Evolutionary conservation across 208 protist species (phyloP), one percentile per base, ranked within the genome.

Genomic region (Polymyxa betae): DNA sequence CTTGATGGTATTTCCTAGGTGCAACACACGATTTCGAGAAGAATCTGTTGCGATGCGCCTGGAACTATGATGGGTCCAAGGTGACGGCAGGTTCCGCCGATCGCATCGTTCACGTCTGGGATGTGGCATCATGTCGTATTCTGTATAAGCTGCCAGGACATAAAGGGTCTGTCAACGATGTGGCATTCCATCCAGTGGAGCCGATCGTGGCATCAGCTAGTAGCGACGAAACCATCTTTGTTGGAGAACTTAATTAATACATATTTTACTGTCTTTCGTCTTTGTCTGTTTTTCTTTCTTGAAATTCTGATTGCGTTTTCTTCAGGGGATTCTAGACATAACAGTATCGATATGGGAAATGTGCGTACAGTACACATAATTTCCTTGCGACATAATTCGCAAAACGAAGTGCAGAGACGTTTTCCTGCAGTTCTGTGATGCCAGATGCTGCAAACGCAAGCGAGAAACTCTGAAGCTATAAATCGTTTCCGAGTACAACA

Each of bases 21-120:
- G 66, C 91, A n/a, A 46, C 90, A 88, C 94, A 96, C 60, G 93
- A 93, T 32, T 94, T 95, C 52, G 95, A 96, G 82, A 93, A 96
- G 46, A 94, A 91, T 44, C 88, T 93, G 45, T n/a, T 92, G 0
- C 68, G 60, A 78, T 68, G 77, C 64, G 89, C 38, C 0, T 94
- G 91, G 89, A 91, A 35, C 0, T 38, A 44, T 0, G 66, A 93
- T 41, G 91, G 60, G 1, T 32, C 77, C 35, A 60, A 92, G 0
- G 92, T 95, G 0, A 90, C 90, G 10, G 52, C 87, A 38, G 94
- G 94, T 29, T 94, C 92, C 20, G 88, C 93, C 29, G 94, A 95
- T 46, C 52, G 92, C 1, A 89, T 92, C 43, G 90, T 95, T 20
- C 92, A 94, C 52, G 92, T 95, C n/a, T 95, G 93, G 93, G 92